These are phyloP conservation scores for Leishmania aethiopica DNA, from an alignment of 208 protist genomes.

Conservation along the genomic window DNA sequence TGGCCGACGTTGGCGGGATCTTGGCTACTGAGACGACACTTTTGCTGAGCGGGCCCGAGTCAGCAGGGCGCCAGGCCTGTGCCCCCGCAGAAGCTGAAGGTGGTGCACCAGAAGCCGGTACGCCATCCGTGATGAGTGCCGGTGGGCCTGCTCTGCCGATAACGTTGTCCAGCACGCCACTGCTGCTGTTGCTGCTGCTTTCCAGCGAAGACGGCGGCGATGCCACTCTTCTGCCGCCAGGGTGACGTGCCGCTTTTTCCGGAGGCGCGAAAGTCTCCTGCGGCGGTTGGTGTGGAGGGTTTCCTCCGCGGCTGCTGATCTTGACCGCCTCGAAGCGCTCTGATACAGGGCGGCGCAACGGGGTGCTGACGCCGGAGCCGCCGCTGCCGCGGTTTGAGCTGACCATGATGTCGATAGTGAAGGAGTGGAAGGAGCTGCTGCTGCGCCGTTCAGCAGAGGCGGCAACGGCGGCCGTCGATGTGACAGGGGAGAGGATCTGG, in stretches of 20 bases:
- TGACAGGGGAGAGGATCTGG: not conserved
- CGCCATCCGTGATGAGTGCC: not conserved
- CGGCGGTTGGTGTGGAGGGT: not conserved
- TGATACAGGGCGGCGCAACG: conserved; percentile 42
- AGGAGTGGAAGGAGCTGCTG: conserved; percentile 14
- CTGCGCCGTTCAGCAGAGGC: not conserved
- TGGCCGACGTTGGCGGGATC: too few relatives aligned
- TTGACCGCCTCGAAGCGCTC: conserved; percentile 38
- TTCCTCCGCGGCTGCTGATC: conserved; percentile 5
- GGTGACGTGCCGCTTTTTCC: not conserved
- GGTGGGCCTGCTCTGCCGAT: not conserved
- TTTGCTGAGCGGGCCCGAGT: not conserved
- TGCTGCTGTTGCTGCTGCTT: conserved; percentile 1
- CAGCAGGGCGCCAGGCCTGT: not conserved
- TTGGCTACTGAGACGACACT: not conserved
- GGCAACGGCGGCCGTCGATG: not conserved
- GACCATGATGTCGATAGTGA: conserved; percentile 3
- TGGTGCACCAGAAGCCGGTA: not conserved
- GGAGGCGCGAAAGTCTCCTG: not conserved
- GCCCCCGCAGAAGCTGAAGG: not conserved
- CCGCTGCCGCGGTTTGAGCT: conserved; percentile 15
- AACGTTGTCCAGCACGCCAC: not conserved
- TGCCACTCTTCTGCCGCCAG: not conserved
- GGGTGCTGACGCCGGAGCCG: conserved; percentile 13
- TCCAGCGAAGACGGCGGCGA: not conserved